Evolutionary conservation across 108 stramenopile genomes (phyloP).

Genomic region (Nitzschia palea): DNA sequence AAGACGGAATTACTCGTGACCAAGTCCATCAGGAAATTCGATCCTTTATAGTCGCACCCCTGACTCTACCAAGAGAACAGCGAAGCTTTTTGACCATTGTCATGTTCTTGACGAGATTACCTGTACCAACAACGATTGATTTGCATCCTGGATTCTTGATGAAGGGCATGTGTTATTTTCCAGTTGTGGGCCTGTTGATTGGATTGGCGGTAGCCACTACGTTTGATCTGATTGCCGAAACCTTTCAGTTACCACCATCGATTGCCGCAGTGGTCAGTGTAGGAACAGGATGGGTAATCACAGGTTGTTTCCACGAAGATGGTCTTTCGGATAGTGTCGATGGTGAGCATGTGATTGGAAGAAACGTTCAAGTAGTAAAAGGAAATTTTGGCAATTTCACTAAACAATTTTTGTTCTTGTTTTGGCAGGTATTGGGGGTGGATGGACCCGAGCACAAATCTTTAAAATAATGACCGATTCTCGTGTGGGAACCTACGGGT

Average conservation of each 20-base stretch:
- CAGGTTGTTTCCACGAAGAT: constrained; percentile 86
- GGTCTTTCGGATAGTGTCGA: constrained; percentile 72
- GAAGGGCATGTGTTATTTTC: constrained; percentile 77
- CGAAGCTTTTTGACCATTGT: constrained; percentile 59
- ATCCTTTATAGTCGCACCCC: constrained; percentile 33
- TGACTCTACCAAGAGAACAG: constrained; percentile 32
- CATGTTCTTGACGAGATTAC: constrained; percentile 69
- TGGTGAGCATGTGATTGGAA: no score
- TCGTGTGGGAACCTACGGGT: constrained; percentile 78
- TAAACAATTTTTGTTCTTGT: no score
- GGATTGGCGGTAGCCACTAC: constrained; percentile 39
- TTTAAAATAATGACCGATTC: constrained; percentile 85
- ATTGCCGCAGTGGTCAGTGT: constrained; percentile 38
- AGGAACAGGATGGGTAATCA: constrained; percentile 42
- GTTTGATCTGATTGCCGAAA: constrained; percentile 37
- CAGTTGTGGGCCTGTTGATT: constrained; percentile 54
- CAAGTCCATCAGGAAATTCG: no score
- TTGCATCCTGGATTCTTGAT: constrained; percentile 72
- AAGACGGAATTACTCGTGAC: no score
- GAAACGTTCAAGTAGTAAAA: no score
- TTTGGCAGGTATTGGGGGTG: constrained; percentile 77
- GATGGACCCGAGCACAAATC: constrained; percentile 73
- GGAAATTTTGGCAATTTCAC: no score
- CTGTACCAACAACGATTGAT: constrained; percentile 68
- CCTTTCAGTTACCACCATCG: constrained; percentile 41